Evolutionary conservation across 352 stramenopile genomes (phyloP), one percentile per base, ranked within the genome.

Genomic region (Pythium coloratum): DNA sequence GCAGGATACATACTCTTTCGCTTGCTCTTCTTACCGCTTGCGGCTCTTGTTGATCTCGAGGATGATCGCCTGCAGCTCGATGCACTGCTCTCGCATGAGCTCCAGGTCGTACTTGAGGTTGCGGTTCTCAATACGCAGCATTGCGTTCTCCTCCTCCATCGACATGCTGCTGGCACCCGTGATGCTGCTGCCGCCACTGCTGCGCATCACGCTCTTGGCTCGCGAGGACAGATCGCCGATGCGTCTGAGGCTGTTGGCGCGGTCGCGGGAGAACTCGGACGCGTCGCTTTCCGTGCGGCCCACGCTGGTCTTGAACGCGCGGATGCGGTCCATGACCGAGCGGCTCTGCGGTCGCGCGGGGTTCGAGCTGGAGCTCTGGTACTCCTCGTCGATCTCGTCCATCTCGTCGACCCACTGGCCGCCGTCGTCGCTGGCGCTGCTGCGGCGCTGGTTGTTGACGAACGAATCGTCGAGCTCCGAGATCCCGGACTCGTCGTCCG

Each of bases 41-140:
- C 86, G 82, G 67, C 86, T 93, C 75, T 91, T 92, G 83, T 95
- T 93, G 73, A 95, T 95, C 80, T 95, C 86, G 49, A 95, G 79
- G 60, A 95, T 95, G 70, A 95, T 95, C 56, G 86, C 80, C 57
- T 95, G 86, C 55, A 95, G 64, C 64, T 95, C 86, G 55, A 95
- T 93, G 67, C 86, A 95, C 75, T 95, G 86, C 71, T 95, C 86
- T 33, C 86, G 86, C 86, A 95, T 95, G 53, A 95, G 78, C 78
- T 95, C 86, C 6, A 95, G 70, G 61, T 95, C 86, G 76, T 93
- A 95, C 69, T 91, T 89, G 59, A 95, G 70, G 70, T 95, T 95
- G 54, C 84, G 86, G 71, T 95, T 95, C 73, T 95, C 86, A 53
- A 92, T 90, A 61, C 89, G 89, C 40, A 95, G 82, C 80, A 92